A percentile compares a stretch with the other conserved stretches of the same genome.
Conservation (phyloP, 805 yeast genomes). For the Kazachstania taianensis region DNA sequence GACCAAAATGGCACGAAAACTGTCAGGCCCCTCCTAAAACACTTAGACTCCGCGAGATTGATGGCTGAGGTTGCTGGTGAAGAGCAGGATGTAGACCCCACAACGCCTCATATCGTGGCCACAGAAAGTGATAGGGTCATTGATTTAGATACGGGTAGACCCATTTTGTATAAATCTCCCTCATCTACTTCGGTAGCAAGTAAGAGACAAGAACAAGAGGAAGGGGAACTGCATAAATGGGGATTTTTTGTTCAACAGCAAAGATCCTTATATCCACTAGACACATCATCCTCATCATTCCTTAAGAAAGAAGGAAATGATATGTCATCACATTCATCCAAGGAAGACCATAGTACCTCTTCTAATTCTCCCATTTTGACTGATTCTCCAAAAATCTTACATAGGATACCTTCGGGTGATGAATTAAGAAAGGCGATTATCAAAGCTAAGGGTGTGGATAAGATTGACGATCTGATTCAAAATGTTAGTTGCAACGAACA, state of each 20-base stretch:
- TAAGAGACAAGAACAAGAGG: slow-evolving; percentile 80
- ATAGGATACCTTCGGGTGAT: slow-evolving; percentile 37
- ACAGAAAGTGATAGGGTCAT: slow-evolving; percentile 1
- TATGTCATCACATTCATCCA: background rate
- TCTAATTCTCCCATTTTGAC: too few species aligned
- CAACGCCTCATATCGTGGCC: slow-evolving; percentile 1
- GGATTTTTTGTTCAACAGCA: slow-evolving; percentile 71
- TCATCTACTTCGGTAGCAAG: slow-evolving; percentile 57
- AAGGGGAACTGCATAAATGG: slow-evolving; percentile 84
- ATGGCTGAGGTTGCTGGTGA: slow-evolving; percentile 29
- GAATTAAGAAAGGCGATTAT: slow-evolving; percentile 47
- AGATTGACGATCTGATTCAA: slow-evolving; percentile 55
- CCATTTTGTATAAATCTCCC: slow-evolving; percentile 47
- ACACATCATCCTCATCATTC: background rate
- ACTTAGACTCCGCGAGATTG: slow-evolving; percentile 14
- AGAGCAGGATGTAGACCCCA: slow-evolving; percentile 51
- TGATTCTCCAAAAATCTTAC: slow-evolving; percentile 15
- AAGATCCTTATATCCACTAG: slow-evolving; percentile 25
- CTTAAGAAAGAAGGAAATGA: background rate
- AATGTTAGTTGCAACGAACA: slow-evolving; percentile 49
- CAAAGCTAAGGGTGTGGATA: slow-evolving; percentile 64
- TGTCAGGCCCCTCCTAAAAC: slow-evolving; percentile 12
- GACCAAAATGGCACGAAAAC: slow-evolving; percentile 5
- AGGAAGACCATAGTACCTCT: background rate
- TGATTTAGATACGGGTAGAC: slow-evolving; percentile 38